Evolutionary conservation across 73 alveolate genomes (phyloP), one percentile per base, ranked within the genome.

Genomic region (Uronychia setigera): DNA sequence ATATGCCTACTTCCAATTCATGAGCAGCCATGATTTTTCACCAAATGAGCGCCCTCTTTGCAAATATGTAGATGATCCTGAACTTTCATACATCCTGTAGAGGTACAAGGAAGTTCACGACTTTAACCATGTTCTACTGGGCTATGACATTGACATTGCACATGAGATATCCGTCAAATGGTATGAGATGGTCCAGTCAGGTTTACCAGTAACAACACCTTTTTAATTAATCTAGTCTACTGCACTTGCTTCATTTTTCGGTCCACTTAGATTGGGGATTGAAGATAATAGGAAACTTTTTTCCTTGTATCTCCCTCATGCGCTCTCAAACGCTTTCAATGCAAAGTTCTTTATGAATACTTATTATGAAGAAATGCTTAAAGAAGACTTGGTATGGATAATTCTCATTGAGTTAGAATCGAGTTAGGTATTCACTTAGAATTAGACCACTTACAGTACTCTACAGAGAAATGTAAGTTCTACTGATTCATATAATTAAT

Each of bases 91-190:
- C 76, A 81, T 93, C 27, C 85, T 90, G 33, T 88, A 93, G 85
- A 90, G 97, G 79, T 93, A 93, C 59, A 90, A 92, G 87, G 97
- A 93, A 83, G 88, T 85, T 25, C 97, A 93, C 74, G 97, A 93
- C 81, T 80, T 89, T 28, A 14, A 77, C 32, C 97, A 93, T 81
- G 92, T 86, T 1, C 74, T 93, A 26, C 80, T 91, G 29, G 80
- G 76, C 1, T 75, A 79, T 59, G 91, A 67, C 1, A 83, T 85
- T 27, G 84, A 78, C 27, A 92, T 90, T 9, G 83, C 84, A 31
- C 88, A 77, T 28, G 97, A 93, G 67, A 26, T 93, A 0, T 94
- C 93, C 9, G 88, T 93, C 0, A 93, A 93, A 59, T 80, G 92
- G 94, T 93, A 35, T 90, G 97, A 93, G 79, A 76, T 93, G 91